Base-by-base conservation (phyloP, 257 asterid genomes). In the Vinca minor region DNA sequence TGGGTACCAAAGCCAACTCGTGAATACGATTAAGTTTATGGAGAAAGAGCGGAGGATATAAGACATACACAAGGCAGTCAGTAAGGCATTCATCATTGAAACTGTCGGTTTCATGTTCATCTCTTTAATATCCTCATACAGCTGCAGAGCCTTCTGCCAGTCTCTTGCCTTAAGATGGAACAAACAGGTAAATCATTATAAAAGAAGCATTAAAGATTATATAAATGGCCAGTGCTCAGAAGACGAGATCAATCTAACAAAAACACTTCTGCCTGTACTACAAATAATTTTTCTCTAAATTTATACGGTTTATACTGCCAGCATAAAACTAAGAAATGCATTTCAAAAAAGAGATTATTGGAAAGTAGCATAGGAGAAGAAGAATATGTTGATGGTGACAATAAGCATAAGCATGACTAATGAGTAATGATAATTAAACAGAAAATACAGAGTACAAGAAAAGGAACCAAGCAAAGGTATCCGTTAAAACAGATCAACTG, bases 11-110 rank as follows among this genome's bases (percentile, higher is more conserved):
- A 26, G 60, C 13, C 29, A 49, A 48, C 53, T 39, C 1, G 15
- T 18, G 23, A 21, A 6, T 32, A 41, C 28, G 17, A 28, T 39
- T 18, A 59, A 60, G 42, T 28, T 18, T 8, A 55, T 8, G 39
- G 58, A n/a, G 34, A 59, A 20, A 48, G 10, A 12, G 41, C 59
- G 50, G 57, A 28, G 47, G 13, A 52, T 49, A 50, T 44, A 50
- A 55, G 63, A 78, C 98, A 76, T 89, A 92, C 98, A 92, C 79
- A 92, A 84, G 63, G 87, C 87, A 81, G 95, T 92, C 76, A 89
- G 64, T 80, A 92, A 78, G 57, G 98, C 98, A 77, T 92, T 92
- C 96, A 92, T 85, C 91, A 87, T 79, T 25, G 98, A 69, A 64
- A 92, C 95, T 65, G 89, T 79, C 34, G 94, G 91, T 82, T 78